Conservation (phyloP, 345 rosid species). For the Citrus sp. region DNA sequence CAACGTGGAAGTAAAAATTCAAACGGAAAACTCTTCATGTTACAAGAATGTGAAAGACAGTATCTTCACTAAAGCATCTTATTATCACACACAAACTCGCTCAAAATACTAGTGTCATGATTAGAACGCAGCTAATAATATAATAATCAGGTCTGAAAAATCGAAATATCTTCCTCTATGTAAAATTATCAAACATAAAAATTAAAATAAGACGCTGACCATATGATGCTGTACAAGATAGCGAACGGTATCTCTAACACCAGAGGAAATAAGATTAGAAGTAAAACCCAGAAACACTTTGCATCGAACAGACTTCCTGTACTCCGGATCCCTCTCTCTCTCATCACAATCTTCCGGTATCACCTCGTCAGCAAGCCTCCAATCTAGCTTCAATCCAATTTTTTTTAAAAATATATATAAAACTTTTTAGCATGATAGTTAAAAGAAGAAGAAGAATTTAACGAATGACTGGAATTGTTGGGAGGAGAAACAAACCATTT, state of each 20-base stretch:
- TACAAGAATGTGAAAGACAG: neutral
- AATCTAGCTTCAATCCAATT: conserved; percentile 64
- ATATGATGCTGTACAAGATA: conserved; percentile 84
- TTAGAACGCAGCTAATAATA: neutral
- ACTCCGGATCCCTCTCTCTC: conserved; percentile 61
- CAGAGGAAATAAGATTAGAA: conserved; percentile 92
- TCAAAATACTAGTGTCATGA: neutral
- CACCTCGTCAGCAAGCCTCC: conserved; percentile 82
- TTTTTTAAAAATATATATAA: neutral
- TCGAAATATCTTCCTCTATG: neutral
- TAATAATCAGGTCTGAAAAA: neutral
- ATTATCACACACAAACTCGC: neutral
- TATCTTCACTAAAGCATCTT: neutral
- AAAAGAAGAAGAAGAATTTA: neutral
- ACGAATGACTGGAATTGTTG: neutral
- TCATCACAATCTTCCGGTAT: conserved; percentile 59
- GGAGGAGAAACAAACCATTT: conserved; percentile 56
- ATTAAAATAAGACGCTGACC: conserved; percentile 45
- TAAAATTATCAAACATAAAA: neutral
- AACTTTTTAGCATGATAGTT: neutral
- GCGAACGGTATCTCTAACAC: conserved; percentile 78
- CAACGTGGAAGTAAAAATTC: too few relatives aligned
- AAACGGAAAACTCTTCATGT: too few relatives aligned
- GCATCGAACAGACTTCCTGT: conserved; percentile 67
- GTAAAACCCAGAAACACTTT: conserved; percentile 96